phyloP scores from a whole-genome alignment of 345 rosid genomes.

The Populus davidiana region DNA sequence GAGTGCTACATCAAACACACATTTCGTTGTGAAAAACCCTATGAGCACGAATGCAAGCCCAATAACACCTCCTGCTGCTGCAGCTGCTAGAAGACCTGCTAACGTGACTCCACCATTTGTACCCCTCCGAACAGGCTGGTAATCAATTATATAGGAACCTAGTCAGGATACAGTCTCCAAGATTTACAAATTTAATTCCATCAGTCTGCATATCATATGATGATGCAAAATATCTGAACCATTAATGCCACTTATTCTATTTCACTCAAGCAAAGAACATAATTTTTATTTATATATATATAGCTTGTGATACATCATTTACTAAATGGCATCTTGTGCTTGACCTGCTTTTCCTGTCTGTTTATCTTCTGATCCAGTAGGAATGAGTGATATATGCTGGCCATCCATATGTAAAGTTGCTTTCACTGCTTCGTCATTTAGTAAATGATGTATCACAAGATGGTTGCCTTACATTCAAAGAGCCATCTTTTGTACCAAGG shows the following conservation, averaged over 20 bases:
- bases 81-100: constrained; percentile 77
- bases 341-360: too few species aligned
- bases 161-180: constrained; percentile 13
- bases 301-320: too few species aligned
- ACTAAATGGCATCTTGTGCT: too few species aligned
- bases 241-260: background rate
- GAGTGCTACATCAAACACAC: constrained; percentile 46
- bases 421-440: too few species aligned
- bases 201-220: background rate
- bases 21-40: constrained; percentile 65
- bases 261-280: too few species aligned
- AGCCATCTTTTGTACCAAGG: too few species aligned
- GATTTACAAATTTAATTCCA: background rate
- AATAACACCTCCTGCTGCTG: constrained; percentile 67
- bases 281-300: too few species aligned
- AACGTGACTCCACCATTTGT: constrained; percentile 92
- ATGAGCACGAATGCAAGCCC: constrained; percentile 67
- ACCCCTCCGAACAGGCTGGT: constrained; percentile 83
- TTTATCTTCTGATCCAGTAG: too few species aligned
- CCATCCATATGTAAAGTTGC: too few species aligned
- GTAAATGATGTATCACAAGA: too few species aligned
- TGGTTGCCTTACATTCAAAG: too few species aligned
- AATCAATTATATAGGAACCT: constrained; percentile 15
- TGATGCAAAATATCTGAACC: background rate
- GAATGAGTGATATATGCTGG: too few species aligned